Conservation (phyloP, 495 filamentous ascomycete species). For the Haplographium delicatum region DNA sequence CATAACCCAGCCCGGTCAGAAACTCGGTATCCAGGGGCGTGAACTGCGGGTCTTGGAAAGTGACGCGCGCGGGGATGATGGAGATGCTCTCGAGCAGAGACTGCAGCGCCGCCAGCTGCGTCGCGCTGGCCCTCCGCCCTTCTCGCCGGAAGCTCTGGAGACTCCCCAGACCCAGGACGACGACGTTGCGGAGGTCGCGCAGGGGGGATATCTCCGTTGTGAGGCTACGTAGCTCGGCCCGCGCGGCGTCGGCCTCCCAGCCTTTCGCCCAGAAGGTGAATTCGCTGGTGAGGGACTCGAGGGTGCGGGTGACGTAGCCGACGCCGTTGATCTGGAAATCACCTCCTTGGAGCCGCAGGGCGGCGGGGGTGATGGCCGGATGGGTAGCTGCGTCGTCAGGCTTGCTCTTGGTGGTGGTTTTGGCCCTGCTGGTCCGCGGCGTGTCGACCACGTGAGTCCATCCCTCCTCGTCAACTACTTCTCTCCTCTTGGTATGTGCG, state of each 20-base stretch:
- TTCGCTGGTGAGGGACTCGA: slow-evolving; percentile 35
- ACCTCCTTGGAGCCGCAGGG: slow-evolving; percentile 5
- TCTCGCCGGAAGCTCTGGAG: slow-evolving; percentile 21
- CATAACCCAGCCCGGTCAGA: slow-evolving; percentile 45
- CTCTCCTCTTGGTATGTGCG: slow-evolving; percentile 36
- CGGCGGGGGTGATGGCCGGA: too few relatives aligned
- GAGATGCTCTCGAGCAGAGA: slow-evolving; percentile 35
- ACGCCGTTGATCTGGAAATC: slow-evolving; percentile 20
- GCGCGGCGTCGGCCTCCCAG: slow-evolving; percentile 12
- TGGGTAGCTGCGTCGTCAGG: background rate
- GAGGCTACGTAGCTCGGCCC: background rate
- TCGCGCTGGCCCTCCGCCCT: slow-evolving; percentile 24
- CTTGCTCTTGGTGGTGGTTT: background rate
- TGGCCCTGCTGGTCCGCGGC: background rate
- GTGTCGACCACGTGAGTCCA: slow-evolving; percentile 49
- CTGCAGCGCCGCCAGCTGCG: slow-evolving; percentile 59
- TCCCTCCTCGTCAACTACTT: slow-evolving; percentile 45
- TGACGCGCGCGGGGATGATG: slow-evolving; percentile 29
- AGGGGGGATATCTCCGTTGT: background rate
- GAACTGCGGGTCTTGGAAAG: slow-evolving; percentile 70
- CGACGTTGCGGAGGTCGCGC: slow-evolving; percentile 15
- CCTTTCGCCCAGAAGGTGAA: slow-evolving; percentile 19
- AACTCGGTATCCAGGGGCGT: slow-evolving; percentile 55
- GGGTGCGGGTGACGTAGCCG: slow-evolving; percentile 26
- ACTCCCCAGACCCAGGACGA: slow-evolving; percentile 54